Conservation (phyloP, 139 green algal genomes). For the Tetradesmus obliquus region DNA sequence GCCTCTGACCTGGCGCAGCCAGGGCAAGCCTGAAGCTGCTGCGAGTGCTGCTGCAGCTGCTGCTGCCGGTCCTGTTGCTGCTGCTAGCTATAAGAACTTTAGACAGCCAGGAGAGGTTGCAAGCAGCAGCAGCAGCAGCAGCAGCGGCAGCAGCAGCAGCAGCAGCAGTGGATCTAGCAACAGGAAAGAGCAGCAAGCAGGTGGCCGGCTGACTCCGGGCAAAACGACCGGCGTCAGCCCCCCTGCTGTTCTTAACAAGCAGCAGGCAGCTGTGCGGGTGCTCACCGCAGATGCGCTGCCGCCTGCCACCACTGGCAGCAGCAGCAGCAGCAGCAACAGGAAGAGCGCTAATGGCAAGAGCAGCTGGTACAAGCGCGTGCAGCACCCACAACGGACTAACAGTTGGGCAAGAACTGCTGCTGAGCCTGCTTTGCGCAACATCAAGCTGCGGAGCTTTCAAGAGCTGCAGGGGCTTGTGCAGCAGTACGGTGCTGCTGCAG, state of each 20-base stretch:
- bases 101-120: neutral
- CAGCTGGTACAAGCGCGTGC: neutral
- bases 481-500: neutral
- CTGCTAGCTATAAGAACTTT: neutral
- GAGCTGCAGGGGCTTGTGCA: conserved; percentile 8
- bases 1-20: neutral
- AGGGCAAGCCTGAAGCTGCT: neutral
- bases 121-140: neutral
- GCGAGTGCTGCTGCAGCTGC: neutral
- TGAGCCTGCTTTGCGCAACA: neutral
- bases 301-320: neutral
- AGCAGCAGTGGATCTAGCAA: neutral
- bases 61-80: neutral
- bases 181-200: neutral
- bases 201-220: neutral
- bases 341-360: neutral
- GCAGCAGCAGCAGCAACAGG: neutral
- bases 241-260: neutral
- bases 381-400: neutral
- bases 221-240: too few species aligned
- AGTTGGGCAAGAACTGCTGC: neutral
- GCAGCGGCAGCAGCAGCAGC: neutral
- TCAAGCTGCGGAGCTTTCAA: conserved; percentile 1
- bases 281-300: neutral
- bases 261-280: neutral